These are phyloP conservation scores for Amanita pallidorosea DNA, from an alignment of 768 basidiomycete genomes.

Conservation along the genomic window DNA sequence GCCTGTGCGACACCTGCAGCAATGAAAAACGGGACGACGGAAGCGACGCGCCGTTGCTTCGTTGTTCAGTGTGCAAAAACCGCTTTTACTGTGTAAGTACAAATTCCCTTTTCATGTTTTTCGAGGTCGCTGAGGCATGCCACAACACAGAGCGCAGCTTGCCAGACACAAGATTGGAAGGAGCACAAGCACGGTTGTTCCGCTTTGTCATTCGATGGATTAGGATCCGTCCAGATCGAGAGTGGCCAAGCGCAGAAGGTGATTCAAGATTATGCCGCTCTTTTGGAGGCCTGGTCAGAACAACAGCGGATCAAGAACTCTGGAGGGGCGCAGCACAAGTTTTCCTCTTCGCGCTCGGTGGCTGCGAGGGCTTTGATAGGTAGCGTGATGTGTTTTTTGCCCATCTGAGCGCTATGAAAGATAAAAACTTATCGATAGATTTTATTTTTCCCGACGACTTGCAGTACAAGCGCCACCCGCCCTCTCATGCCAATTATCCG, in stretches of 20 bases:
- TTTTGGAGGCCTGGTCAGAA: background rate
- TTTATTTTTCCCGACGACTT: slow-evolving; percentile 2
- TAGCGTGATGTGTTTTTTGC: background rate
- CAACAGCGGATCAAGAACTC: background rate
- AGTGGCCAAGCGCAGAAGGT: background rate
- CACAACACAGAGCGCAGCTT: background rate
- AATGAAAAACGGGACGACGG: slow-evolving; percentile 1
- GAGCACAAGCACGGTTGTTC: slow-evolving; percentile 5
- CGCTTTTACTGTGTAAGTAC: slow-evolving; percentile 3
- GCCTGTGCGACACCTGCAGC: background rate
- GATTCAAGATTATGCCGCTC: background rate
- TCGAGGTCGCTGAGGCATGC: background rate
- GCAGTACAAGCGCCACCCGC: slow-evolving; percentile 1
- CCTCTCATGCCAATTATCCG: background rate
- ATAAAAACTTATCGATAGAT: background rate
- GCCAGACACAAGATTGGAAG: slow-evolving; percentile 5
- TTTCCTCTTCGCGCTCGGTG: background rate
- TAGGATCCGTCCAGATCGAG: background rate
- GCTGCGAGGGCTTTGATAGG: background rate
- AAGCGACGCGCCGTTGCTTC: background rate
- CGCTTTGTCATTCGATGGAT: background rate
- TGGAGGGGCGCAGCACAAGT: background rate
- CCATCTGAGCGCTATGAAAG: background rate
- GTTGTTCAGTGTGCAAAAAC: slow-evolving; percentile 4
- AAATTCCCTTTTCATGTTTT: background rate